These are phyloP conservation scores for Diaporthe citri DNA, from an alignment of 2,329 filamentous ascomycete genomes.

Conservation along the genomic window DNA sequence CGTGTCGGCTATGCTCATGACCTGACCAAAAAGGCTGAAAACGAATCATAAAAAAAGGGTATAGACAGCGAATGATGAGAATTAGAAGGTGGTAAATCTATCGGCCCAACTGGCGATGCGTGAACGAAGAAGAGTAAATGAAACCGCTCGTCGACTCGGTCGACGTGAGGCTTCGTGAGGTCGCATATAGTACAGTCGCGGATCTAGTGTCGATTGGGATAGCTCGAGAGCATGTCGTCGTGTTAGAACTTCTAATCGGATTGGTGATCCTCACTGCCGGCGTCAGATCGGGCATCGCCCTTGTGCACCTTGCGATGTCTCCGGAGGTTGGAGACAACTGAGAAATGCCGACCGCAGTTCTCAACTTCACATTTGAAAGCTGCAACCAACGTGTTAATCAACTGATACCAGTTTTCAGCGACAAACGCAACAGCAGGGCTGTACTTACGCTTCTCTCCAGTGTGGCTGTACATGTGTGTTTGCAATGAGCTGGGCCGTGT, in stretches of 20 bases:
- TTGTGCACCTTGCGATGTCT: slow-evolving; percentile 97
- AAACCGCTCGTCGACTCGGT: slow-evolving; percentile 27
- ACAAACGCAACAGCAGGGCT: background rate
- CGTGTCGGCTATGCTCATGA: slow-evolving; percentile 36
- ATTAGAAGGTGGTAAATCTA: slow-evolving; percentile 46
- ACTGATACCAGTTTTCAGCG: background rate
- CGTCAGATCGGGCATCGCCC: slow-evolving; percentile 74
- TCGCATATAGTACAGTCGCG: slow-evolving; percentile 29
- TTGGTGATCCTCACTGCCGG: slow-evolving; percentile 73
- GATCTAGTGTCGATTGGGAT: slow-evolving; percentile 26
- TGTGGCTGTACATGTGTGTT: slow-evolving; percentile 99
- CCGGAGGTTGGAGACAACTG: slow-evolving; percentile 94
- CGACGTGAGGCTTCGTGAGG: slow-evolving; percentile 13
- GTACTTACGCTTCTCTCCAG: slow-evolving; percentile 94
- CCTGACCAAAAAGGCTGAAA: slow-evolving; percentile 10
- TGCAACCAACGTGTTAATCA: slow-evolving; percentile 53
- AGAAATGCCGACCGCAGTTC: slow-evolving; percentile 95
- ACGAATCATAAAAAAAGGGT: slow-evolving; percentile 22
- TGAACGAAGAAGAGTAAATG: slow-evolving; percentile 7
- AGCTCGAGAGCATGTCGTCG: slow-evolving; percentile 4
- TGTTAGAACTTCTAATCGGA: slow-evolving; percentile 60
- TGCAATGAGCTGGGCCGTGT: slow-evolving; percentile 94
- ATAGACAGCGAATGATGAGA: slow-evolving; percentile 44
- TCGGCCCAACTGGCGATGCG: slow-evolving; percentile 37
- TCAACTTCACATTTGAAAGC: slow-evolving; percentile 95